Base-by-base conservation (phyloP, 75 land plant species). In the Gnetum montanum region DNA sequence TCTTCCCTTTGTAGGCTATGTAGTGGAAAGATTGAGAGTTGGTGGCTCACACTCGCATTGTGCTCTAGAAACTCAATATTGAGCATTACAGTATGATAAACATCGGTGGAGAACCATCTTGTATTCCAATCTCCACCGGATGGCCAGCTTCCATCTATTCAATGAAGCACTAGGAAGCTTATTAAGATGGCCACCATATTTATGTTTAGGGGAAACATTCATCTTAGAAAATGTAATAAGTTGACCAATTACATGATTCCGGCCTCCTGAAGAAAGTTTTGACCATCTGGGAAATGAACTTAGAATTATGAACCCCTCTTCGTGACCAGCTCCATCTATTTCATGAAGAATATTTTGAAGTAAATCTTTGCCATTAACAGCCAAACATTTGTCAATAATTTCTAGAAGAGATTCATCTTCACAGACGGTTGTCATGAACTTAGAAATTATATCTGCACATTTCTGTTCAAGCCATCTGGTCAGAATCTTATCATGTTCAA, bases 111-210 rank as follows among this genome's bases (percentile, higher is more conserved):
- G 69, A 8, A 68, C 80, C 43, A 37, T 77, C 59, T 93, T 93
- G 49, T 79, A 73, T 29, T 61, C 60, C 6, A 82, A 67, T 55
- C 96, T 82, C 98, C 98, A 93, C 27, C 68, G 54, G 8, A 85
- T 61, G 19, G 98, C 79, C 43, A 93, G 64, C 64, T 65, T 82
- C 86, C 81, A 89, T 62, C 79, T 79, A 11, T 75, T 77, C 31
- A 82, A 45, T 13, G 68, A 31, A 43, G 46, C 56, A 20, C 34
- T 28, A 45, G 27, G 52, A 13, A 56, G 43, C 10, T 46, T 36
- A 27, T 33, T 23, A 50, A 27, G 6, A 31, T 41, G 23, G 5
- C 37, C 45, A 26, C 8, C 49, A 24, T 12, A 4, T 4, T 33
- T 48, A 23, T 46, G 49, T 3, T 16, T 25, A 15, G 29, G 36